Base-by-base conservation (phyloP, 495 filamentous ascomycete genomes). In the Staphylotrichum longicolle region DNA sequence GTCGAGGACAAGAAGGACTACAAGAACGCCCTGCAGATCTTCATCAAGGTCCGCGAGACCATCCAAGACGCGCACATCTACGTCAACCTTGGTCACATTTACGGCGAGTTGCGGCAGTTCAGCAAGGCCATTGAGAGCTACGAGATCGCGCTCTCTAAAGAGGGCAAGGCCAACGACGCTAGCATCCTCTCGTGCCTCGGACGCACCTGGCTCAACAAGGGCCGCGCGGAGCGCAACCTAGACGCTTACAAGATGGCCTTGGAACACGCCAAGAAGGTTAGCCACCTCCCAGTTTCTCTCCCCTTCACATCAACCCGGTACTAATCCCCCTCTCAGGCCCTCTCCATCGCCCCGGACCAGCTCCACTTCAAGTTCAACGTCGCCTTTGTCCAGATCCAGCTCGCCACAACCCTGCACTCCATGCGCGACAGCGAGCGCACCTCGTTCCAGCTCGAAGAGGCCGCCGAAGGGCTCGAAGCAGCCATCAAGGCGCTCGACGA, bases 361-460 rank as follows among this genome's bases (percentile, higher is more conserved):
- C 79, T 91, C 7, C 90, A 96, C 75, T 89, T 94, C 69, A 88
- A 93, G 70, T 98, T 98, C 83, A 98, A 98, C 71, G 90, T 98
- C 14, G 94, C 94, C 30, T 98, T 96, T 64, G 91, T 97, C 15
- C 93, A 98, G 69, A 91, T 96, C 62, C 91, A 96, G 71, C 84
- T 97, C 54, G 93, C 93, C 40, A 86, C 87, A 33, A 80, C 89
- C 42, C 83, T 96, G n/a, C 85, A 91, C 77, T 79, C 75, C 52
- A 81, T 96, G 20, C 78, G 80, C 33, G 88, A 96, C 61, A 81
- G 80, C 0, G 89, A 95, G 63, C 85, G 91, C 48, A 91, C 86
- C 0, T 79, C 94, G 0, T 82, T 80, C 51, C 91, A 97, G 59
- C 85, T 96, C 27, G 80, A 93, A 66, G 84, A 79, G 33, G 94